Percentiles rank a stretch among this genome's conserved stretches.
Evolutionary conservation across 305 asterid genomes (phyloP).

Genomic region (Fraxinus nigra): DNA sequence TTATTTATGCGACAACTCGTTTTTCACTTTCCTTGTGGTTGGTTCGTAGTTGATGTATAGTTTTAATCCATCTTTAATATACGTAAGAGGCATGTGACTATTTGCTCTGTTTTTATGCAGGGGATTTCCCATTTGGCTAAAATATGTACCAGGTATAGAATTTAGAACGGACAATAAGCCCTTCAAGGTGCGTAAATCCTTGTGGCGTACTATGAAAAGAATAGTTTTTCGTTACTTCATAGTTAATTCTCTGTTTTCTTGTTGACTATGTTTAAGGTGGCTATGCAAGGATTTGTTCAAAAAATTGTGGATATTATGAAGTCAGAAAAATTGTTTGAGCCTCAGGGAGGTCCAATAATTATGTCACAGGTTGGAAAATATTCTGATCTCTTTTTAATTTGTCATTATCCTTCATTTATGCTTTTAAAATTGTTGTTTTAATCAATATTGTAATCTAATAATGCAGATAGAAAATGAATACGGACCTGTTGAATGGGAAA

Average conservation of each 20-base stretch:
- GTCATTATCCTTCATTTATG: neutral
- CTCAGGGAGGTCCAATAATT: conserved; percentile 96
- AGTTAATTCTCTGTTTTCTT: conserved; percentile 4
- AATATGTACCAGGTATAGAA: conserved; percentile 68
- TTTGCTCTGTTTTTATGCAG: conserved; percentile 45
- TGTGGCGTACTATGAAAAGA: neutral
- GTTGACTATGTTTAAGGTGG: conserved; percentile 49
- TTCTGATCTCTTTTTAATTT: neutral
- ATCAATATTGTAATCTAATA: neutral
- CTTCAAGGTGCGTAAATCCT: conserved; percentile 51
- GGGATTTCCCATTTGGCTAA: conserved; percentile 92
- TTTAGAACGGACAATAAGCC: conserved; percentile 74
- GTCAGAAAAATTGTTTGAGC: conserved; percentile 70
- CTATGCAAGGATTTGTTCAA: conserved; percentile 76
- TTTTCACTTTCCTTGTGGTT: neutral
- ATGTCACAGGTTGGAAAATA: conserved; percentile 64
- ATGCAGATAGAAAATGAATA: conserved; percentile 90
- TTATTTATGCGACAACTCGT: neutral
- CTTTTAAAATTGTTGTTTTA: neutral
- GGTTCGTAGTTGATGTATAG: neutral
- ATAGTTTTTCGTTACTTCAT: neutral
- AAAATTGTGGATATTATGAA: conserved; percentile 79
- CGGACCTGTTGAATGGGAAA: conserved; percentile 75
- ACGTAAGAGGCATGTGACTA: neutral
- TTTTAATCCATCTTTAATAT: neutral